These are phyloP conservation scores for Ogataea philodendri DNA, from an alignment of 805 yeast species.

Conservation along the genomic window DNA sequence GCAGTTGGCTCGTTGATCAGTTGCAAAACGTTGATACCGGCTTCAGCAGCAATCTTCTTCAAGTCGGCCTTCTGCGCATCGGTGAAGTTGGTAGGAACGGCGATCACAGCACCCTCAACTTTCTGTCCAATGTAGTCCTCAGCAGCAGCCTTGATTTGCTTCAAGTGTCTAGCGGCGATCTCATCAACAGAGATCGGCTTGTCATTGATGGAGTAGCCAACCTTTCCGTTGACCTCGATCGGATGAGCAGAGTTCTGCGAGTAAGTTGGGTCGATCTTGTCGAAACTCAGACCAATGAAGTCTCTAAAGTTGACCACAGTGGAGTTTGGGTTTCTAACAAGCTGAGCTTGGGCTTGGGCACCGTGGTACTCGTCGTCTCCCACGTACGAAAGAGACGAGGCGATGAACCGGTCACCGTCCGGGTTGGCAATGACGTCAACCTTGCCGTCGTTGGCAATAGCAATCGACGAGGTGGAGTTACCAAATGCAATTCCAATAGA, in stretches of 20 bases:
- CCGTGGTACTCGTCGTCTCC: constrained; percentile 98
- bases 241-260: constrained; percentile 68
- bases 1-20: constrained; percentile 90
- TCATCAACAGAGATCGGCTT: constrained; percentile 70
- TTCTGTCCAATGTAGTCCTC: constrained; percentile 84
- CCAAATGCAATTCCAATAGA: constrained; percentile 96
- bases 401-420: constrained; percentile 97
- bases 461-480: constrained; percentile 92
- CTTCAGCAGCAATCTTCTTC: constrained; percentile 56
- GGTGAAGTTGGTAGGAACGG: constrained; percentile 87
- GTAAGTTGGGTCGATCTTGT: constrained; percentile 63
- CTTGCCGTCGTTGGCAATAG: constrained; percentile 85
- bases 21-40: constrained; percentile 81
- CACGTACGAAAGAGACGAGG: constrained; percentile 87
- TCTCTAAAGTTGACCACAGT: constrained; percentile 93
- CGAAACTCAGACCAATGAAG: constrained; percentile 74
- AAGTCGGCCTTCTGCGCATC: constrained; percentile 69
- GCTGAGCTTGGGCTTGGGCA: constrained; percentile 89
- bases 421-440: constrained; percentile 98
- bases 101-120: constrained; percentile 79
- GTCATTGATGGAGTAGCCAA: constrained; percentile 62
- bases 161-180: constrained; percentile 79
- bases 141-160: constrained; percentile 81
- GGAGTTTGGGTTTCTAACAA: constrained; percentile 83
- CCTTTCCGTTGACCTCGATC: constrained; percentile 57